phyloP scores from a whole-genome alignment of 2,329 filamentous ascomycete genomes.

The Alternaria hordeiaustralica region DNA sequence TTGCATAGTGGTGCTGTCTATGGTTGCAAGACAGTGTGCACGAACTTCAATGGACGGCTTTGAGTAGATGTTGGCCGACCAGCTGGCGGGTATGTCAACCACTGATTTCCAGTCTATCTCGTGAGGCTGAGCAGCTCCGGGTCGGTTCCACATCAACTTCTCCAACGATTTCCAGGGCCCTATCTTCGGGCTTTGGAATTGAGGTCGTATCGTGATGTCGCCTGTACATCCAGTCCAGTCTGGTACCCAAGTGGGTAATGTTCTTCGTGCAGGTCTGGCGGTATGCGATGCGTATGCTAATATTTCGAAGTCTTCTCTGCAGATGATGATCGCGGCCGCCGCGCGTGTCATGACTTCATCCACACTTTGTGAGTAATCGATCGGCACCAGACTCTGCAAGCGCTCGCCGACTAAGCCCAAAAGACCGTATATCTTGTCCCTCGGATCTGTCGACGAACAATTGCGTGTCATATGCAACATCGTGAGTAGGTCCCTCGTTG shows the following conservation, averaged over 20 bases:
- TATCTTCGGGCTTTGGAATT: constrained; percentile 10
- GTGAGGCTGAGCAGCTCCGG: background rate
- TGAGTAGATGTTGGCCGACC: background rate
- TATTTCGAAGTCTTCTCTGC: constrained; percentile 14
- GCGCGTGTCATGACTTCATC: constrained; percentile 15
- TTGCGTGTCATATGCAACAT: constrained; percentile 15
- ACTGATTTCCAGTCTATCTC: constrained; percentile 4
- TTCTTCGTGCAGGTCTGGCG: background rate
- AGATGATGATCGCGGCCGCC: constrained; percentile 16
- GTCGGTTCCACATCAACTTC: constrained; percentile 1
- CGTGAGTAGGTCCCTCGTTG: constrained; percentile 14
- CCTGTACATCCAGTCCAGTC: constrained; percentile 10
- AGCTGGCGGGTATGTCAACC: constrained; percentile 5
- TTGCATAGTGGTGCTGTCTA: constrained; percentile 5
- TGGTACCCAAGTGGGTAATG: constrained; percentile 18
- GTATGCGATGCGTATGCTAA: constrained; percentile 13
- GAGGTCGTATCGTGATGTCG: constrained; percentile 6
- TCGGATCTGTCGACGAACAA: constrained; percentile 14
- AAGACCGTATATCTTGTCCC: constrained; percentile 18
- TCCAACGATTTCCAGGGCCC: constrained; percentile 17
- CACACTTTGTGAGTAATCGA: constrained; percentile 19
- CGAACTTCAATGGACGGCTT: constrained; percentile 4
- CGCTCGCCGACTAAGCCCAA: constrained; percentile 14
- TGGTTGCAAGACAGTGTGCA: constrained; percentile 15
- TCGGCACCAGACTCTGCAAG: constrained; percentile 12